Conservation (phyloP, 1,284 basidiomycete genomes). For the Mrakiaceae sp. region DNA sequence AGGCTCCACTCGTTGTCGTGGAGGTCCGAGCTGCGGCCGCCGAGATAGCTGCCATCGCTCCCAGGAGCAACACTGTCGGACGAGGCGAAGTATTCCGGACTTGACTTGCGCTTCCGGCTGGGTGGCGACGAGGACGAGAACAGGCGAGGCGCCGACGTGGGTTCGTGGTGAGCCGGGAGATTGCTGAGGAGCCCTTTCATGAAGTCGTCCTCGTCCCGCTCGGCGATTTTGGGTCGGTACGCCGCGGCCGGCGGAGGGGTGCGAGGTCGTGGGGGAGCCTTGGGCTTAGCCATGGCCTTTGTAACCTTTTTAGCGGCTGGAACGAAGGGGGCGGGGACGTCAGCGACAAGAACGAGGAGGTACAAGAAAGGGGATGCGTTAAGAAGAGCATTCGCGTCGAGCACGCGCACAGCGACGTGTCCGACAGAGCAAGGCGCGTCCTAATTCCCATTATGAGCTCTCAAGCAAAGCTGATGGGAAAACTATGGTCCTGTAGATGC, state of each 20-base stretch:
- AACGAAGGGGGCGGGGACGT: too few species aligned
- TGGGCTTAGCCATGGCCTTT: constrained; percentile 34
- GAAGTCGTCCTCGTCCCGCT: constrained; percentile 71
- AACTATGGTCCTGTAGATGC: too few species aligned
- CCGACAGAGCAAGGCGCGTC: too few species aligned
- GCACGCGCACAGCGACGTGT: too few species aligned
- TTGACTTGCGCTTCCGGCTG: constrained; percentile 62
- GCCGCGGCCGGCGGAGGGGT: constrained; percentile 51
- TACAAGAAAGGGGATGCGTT: too few species aligned
- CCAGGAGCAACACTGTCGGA: constrained; percentile 22
- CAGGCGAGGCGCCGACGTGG: constrained; percentile 22
- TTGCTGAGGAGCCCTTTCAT: constrained; percentile 56
- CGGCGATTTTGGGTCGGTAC: constrained; percentile 62
- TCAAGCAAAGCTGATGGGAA: too few species aligned
- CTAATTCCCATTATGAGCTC: too few species aligned
- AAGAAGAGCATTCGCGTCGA: too few species aligned
- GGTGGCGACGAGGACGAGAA: constrained; percentile 29
- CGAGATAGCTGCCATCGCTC: constrained; percentile 13
- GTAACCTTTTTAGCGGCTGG: constrained; percentile 26
- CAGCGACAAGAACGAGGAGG: neutral
- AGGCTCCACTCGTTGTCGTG: too few species aligned
- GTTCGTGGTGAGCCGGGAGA: constrained; percentile 18
- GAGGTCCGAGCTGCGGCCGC: neutral
- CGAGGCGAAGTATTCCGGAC: constrained; percentile 39
- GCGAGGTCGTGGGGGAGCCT: constrained; percentile 40